Conservation (phyloP, 805 yeast genomes). For the Kodamaea sagamina region DNA sequence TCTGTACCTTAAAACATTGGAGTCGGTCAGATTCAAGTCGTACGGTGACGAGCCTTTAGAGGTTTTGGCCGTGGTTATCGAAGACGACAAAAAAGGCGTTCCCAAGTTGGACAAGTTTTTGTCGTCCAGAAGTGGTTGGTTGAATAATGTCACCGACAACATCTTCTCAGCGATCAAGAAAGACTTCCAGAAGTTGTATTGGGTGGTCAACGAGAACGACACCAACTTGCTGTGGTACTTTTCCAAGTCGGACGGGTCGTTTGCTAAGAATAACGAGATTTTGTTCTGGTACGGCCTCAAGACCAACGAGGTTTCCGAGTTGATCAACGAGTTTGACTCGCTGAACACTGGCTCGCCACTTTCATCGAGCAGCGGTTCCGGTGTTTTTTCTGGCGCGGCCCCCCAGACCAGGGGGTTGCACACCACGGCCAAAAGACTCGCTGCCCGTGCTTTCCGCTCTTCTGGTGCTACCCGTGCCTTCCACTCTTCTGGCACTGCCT, state of each 20-base stretch:
- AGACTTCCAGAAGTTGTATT: constrained; percentile 73
- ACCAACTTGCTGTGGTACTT: constrained; percentile 91
- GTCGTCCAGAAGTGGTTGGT: constrained; percentile 91
- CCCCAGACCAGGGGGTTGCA: constrained; percentile 56
- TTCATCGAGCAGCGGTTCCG: constrained; percentile 43
- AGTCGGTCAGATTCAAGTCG: constrained; percentile 61
- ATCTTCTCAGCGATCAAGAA: constrained; percentile 79
- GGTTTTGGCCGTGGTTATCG: constrained; percentile 80
- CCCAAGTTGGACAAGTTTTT: constrained; percentile 83
- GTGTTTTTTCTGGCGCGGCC: constrained; percentile 43
- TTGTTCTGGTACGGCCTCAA: constrained; percentile 94
- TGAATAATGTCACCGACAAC: constrained; percentile 94
- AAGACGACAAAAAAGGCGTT: constrained; percentile 47
- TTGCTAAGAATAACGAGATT: constrained; percentile 82
- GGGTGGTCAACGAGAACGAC: constrained; percentile 91
- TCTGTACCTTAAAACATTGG: constrained; percentile 73
- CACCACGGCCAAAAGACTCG: constrained; percentile 22
- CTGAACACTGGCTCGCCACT: constrained; percentile 37
- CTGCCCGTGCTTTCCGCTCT: constrained; percentile 4
- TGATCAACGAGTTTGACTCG: constrained; percentile 55
- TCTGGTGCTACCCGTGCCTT: constrained; percentile 24
- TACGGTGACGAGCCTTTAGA: constrained; percentile 97
- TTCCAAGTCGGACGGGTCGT: constrained; percentile 91
- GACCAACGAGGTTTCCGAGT: constrained; percentile 58
- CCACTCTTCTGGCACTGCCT: constrained; percentile 20